Conservation (phyloP, 441 rosid species). For the Mallotus japonicus region DNA sequence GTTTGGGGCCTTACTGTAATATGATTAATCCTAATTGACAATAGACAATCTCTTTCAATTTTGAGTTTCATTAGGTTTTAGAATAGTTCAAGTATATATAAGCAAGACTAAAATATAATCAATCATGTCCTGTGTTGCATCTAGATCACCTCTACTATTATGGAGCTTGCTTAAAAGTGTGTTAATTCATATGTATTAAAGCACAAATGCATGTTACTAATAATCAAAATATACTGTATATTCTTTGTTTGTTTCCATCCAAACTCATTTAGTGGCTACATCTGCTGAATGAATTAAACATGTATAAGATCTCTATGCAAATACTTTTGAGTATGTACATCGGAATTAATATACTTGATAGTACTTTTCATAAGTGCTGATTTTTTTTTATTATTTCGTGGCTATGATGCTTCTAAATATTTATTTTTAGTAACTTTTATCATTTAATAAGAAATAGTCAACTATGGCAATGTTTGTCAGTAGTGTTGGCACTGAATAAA, state of each 20-base stretch:
- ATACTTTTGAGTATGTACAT: too few species aligned
- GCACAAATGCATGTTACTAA: slow-evolving; percentile 14
- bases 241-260: background rate
- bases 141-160: background rate
- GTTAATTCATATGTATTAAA: background rate
- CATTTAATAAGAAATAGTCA: too few species aligned
- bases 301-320: too few species aligned
- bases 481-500: too few species aligned
- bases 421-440: too few species aligned
- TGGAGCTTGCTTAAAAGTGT: background rate
- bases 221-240: background rate
- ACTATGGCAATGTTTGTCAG: too few species aligned
- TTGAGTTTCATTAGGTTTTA: background rate
- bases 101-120: background rate
- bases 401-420: too few species aligned
- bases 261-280: slow-evolving; percentile 6
- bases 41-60: background rate
- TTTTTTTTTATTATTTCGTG: too few species aligned
- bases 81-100: background rate
- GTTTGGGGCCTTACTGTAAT: slow-evolving; percentile 5
- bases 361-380: too few species aligned
- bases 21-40: background rate
- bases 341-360: too few species aligned
- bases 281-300: slow-evolving; percentile 7
- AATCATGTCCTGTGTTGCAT: background rate